Conservation (phyloP, 129 eudicot species). For the Chrysanthemum lavandulifolium region DNA sequence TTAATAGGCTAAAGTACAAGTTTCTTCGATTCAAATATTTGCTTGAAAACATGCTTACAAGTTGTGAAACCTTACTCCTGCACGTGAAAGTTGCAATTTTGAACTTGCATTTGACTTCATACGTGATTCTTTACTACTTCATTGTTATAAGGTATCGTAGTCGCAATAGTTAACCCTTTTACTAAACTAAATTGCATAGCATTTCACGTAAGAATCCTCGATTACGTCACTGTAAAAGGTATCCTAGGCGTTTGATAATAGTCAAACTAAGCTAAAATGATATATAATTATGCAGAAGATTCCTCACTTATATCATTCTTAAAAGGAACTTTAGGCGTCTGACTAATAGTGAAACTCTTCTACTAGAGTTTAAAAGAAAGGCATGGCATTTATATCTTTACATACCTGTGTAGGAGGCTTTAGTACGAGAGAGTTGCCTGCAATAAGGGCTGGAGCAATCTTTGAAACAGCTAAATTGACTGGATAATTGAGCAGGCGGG, state of each 20-base stretch:
- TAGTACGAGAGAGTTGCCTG: slow-evolving; percentile 90
- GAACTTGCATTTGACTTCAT: no score
- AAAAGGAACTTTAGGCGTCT: slow-evolving; percentile 1
- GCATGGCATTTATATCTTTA: not conserved
- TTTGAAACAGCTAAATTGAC: slow-evolving; percentile 97
- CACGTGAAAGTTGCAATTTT: not conserved
- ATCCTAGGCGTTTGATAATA: no score
- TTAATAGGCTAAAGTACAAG: no score
- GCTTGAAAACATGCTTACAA: no score
- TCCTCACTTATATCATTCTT: not conserved
- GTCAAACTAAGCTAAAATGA: no score
- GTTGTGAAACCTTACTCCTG: no score
- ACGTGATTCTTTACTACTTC: not conserved
- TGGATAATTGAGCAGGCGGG: slow-evolving; percentile 95
- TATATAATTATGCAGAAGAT: no score
- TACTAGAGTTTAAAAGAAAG: not conserved
- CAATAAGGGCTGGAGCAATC: slow-evolving; percentile 98
- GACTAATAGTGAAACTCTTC: slow-evolving; percentile 1
- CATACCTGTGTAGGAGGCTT: slow-evolving; percentile 98
- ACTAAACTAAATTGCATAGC: no score
- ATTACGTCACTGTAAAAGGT: no score
- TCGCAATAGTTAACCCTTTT: no score
- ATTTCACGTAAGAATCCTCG: no score
- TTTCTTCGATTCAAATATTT: no score
- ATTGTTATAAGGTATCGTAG: not conserved